These are phyloP conservation scores for Lachnum nothofagi DNA, from an alignment of 2,329 filamentous ascomycete genomes.

Conservation along the genomic window DNA sequence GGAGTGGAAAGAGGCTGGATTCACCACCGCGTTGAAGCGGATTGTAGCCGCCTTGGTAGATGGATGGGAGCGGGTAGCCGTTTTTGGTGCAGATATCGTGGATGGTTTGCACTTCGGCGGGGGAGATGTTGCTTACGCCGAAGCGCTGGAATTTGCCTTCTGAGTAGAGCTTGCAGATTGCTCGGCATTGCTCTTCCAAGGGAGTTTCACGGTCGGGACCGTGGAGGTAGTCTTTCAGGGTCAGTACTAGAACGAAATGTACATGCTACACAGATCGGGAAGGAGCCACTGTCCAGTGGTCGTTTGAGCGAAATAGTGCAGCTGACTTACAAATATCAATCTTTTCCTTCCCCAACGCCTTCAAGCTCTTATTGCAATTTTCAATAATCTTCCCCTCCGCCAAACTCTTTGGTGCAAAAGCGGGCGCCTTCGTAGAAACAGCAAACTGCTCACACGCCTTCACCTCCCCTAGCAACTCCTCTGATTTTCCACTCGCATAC, in stretches of 20 bases:
- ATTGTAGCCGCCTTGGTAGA: slow-evolving; percentile 30
- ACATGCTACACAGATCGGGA: no score
- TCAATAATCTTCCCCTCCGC: slow-evolving; percentile 2
- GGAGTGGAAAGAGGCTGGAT: slow-evolving; percentile 52
- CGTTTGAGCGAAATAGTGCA: no score
- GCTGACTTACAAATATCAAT: slow-evolving; percentile 31
- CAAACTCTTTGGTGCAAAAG: slow-evolving; percentile 1
- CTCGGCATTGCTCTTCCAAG: slow-evolving; percentile 26
- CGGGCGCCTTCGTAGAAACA: slow-evolving; percentile 7
- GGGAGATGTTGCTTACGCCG: slow-evolving; percentile 28
- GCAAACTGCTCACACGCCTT: slow-evolving; percentile 3
- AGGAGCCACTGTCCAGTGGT: no score
- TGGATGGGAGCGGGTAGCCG: slow-evolving; percentile 30
- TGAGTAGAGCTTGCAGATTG: slow-evolving; percentile 28
- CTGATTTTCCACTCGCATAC: slow-evolving; percentile 1
- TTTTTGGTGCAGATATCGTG: slow-evolving; percentile 25
- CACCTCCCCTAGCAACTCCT: slow-evolving; percentile 1
- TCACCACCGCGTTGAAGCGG: slow-evolving; percentile 46
- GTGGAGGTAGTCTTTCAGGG: slow-evolving; percentile 16
- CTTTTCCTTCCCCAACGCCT: slow-evolving; percentile 12
- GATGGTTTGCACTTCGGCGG: slow-evolving; percentile 22
- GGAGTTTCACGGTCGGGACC: slow-evolving; percentile 28
- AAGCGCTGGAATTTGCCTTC: slow-evolving; percentile 29
- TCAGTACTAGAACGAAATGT: no score
- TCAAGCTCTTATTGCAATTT: slow-evolving; percentile 2